Conservation (phyloP, 305 asterid genomes). For the Nicotiana rustica region DNA sequence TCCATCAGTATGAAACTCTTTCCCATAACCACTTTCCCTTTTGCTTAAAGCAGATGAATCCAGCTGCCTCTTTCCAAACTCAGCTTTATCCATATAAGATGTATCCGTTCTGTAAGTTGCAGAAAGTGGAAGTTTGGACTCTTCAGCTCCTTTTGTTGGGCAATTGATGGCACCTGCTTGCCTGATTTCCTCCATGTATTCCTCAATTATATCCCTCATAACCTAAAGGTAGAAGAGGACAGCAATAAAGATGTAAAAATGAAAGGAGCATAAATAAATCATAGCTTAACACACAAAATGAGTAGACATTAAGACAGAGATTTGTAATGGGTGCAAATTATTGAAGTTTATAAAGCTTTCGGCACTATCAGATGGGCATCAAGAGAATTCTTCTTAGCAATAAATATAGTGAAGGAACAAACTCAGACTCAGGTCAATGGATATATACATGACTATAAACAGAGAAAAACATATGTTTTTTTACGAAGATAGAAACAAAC, state of each 20-base stretch:
- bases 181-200: slow-evolving; percentile 83
- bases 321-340: neutral
- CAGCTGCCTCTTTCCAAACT: slow-evolving; percentile 43
- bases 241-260: slow-evolving; percentile 29
- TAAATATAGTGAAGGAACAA: neutral
- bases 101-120: slow-evolving; percentile 45
- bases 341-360: neutral
- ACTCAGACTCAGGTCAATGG: slow-evolving; percentile 13
- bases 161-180: slow-evolving; percentile 55
- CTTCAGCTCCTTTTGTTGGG: slow-evolving; percentile 51
- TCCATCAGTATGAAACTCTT: slow-evolving; percentile 41
- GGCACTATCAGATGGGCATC: slow-evolving; percentile 12
- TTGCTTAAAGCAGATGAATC: slow-evolving; percentile 43
- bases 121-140: slow-evolving; percentile 45
- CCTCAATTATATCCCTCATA: slow-evolving; percentile 83
- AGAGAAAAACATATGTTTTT: neutral
- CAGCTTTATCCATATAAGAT: slow-evolving; percentile 44
- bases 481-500: neutral
- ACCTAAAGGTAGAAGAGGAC: slow-evolving; percentile 56
- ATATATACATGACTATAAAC: neutral
- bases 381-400: neutral
- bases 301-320: neutral
- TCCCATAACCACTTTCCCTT: slow-evolving; percentile 47
- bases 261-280: neutral
- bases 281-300: slow-evolving; percentile 6